Conservation (phyloP, 1,284 basidiomycete genomes). For the Ceratobasidium sp. region DNA sequence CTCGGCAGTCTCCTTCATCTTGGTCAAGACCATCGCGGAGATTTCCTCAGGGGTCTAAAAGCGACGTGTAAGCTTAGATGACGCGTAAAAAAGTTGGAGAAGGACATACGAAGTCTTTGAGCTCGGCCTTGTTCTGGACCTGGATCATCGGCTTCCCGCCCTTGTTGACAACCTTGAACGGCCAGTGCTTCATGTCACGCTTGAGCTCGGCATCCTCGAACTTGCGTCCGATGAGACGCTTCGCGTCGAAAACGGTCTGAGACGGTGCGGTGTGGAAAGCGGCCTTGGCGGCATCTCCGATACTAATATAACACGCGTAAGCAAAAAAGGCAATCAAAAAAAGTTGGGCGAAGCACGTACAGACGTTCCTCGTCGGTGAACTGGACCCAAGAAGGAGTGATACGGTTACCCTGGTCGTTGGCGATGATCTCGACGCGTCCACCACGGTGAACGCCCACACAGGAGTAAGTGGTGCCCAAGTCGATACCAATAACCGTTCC, state of each 20-base stretch:
- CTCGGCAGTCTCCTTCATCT: constrained; percentile 99
- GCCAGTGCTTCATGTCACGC: constrained; percentile 90
- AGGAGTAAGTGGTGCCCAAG: constrained; percentile 68
- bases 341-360: constrained; percentile 60
- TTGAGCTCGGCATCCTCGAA: constrained; percentile 83
- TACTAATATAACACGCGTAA: constrained; percentile 50
- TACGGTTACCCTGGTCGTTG: constrained; percentile 98
- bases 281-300: constrained; percentile 85
- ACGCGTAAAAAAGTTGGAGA: constrained; percentile 20
- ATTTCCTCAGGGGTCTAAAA: constrained; percentile 87
- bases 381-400: constrained; percentile 94
- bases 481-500: constrained; percentile 97
- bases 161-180: constrained; percentile 85
- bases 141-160: constrained; percentile 88
- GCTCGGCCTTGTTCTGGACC: constrained; percentile 88
- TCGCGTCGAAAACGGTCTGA: constrained; percentile 98
- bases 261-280: constrained; percentile 86
- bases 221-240: constrained; percentile 95
- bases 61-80: constrained; percentile 31
- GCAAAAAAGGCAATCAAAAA: neutral
- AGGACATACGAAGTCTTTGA: constrained; percentile 81
- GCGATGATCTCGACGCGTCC: constrained; percentile 97
- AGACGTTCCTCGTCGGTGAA: constrained; percentile 95
- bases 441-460: constrained; percentile 84
- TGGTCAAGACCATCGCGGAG: constrained; percentile 93